Conservation (phyloP, 1,284 basidiomycete species). For the Mrakiaceae sp. region DNA sequence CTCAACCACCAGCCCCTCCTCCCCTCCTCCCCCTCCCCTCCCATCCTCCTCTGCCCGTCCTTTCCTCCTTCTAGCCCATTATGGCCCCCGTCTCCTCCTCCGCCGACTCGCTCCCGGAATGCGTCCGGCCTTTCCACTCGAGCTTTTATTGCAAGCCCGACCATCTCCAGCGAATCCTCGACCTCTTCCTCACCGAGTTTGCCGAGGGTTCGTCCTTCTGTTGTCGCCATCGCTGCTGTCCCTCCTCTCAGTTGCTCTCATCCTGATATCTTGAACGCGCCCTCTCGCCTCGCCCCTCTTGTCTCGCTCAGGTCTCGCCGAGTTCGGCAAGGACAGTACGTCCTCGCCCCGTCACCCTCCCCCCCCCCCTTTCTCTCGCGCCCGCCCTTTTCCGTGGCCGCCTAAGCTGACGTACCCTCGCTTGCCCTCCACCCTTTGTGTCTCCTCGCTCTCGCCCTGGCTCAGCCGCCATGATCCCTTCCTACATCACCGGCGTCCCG, state of each 20-base stretch:
- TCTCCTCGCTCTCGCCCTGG: too few relatives aligned
- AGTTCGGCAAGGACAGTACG: conserved; percentile 49
- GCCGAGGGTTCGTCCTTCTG: conserved; percentile 40
- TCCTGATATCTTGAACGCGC: neutral
- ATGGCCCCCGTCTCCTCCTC: conserved; percentile 1
- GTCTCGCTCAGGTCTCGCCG: conserved; percentile 35
- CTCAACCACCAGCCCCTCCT: neutral
- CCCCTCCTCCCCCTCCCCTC: neutral
- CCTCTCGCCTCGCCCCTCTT: neutral
- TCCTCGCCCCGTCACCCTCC: too few relatives aligned
- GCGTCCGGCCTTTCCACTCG: neutral
- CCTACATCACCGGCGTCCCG: conserved; percentile 81
- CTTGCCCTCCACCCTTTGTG: too few relatives aligned
- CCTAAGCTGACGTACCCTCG: too few relatives aligned
- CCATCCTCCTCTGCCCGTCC: neutral
- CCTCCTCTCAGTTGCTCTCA: too few relatives aligned
- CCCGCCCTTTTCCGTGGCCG: too few relatives aligned
- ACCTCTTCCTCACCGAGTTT: conserved; percentile 66
- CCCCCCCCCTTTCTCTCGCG: too few relatives aligned
- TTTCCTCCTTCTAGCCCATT: too few relatives aligned
- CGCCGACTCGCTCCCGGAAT: neutral
- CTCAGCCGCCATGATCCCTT: conserved; percentile 78
- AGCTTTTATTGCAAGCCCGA: neutral
- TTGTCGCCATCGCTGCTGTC: too few relatives aligned
- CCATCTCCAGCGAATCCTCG: conserved; percentile 52